phyloP scores from a whole-genome alignment of 352 stramenopile species.

The Globisporangium irregulare region DNA sequence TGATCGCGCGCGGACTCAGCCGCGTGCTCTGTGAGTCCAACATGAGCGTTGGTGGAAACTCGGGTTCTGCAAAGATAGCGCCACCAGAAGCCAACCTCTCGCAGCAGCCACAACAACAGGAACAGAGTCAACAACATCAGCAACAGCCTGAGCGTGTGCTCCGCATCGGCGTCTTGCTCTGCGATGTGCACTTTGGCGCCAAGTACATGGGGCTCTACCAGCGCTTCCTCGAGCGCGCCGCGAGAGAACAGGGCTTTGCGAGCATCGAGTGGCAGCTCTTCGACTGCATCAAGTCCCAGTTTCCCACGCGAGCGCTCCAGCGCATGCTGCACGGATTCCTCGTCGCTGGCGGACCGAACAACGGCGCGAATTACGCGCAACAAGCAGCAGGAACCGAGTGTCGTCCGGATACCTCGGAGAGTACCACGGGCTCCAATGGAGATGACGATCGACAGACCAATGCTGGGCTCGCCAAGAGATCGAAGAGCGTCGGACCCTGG shows the following conservation, averaged over 20 bases:
- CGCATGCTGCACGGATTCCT: slow-evolving; percentile 29
- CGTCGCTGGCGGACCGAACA: slow-evolving; percentile 29
- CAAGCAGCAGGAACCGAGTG: background rate
- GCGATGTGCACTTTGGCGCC: slow-evolving; percentile 35
- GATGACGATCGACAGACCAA: background rate
- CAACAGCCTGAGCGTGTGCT: slow-evolving; percentile 13
- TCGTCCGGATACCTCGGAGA: slow-evolving; percentile 11
- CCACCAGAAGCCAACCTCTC: background rate
- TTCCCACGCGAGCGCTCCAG: slow-evolving; percentile 28
- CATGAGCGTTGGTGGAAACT: slow-evolving; percentile 17
- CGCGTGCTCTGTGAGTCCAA: slow-evolving; percentile 37
- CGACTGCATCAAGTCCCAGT: slow-evolving; percentile 36
- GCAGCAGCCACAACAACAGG: background rate
- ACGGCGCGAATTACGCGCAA: slow-evolving; percentile 8
- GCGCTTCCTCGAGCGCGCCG: slow-evolving; percentile 31
- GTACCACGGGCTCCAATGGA: background rate
- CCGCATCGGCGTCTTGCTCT: slow-evolving; percentile 36
- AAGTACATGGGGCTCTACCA: slow-evolving; percentile 42
- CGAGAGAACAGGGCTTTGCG: slow-evolving; percentile 17
- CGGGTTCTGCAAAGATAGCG: background rate
- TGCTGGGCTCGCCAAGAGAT: background rate
- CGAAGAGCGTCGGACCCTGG: background rate
- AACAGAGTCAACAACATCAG: slow-evolving; percentile 1
- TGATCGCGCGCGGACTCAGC: slow-evolving; percentile 26
- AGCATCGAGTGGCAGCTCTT: slow-evolving; percentile 37